Evolutionary conservation across 345 rosid genomes (phyloP).

Genomic region (Arabidopsis suecica): DNA sequence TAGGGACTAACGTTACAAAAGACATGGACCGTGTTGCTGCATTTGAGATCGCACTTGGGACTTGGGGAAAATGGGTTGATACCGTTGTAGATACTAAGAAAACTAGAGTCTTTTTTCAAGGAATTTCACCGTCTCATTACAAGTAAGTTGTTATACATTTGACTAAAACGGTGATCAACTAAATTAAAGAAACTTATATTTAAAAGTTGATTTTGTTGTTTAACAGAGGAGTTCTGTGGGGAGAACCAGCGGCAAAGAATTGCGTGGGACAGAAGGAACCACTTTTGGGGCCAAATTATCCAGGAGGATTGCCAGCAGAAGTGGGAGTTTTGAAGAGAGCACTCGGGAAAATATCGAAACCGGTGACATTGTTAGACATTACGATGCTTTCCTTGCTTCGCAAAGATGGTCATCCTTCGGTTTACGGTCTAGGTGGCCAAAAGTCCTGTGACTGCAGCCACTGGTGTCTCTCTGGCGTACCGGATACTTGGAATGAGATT

Average conservation of each 20-base stretch:
- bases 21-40: conserved; percentile 85
- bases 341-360: conserved; percentile 49
- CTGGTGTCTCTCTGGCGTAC: conserved; percentile 95
- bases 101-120: conserved; percentile 74
- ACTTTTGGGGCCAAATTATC: conserved; percentile 59
- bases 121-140: conserved; percentile 87
- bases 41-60: conserved; percentile 64
- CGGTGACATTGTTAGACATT: conserved; percentile 69
- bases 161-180: no score
- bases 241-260: conserved; percentile 59
- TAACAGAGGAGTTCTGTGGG: conserved; percentile 68
- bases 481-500: conserved; percentile 90
- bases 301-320: conserved; percentile 64
- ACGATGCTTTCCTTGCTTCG: conserved; percentile 77
- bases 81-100: conserved; percentile 57
- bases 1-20: conserved; percentile 49
- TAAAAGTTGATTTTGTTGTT: not conserved
- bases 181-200: not conserved
- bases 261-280: conserved; percentile 74
- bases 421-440: conserved; percentile 61
- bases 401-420: conserved; percentile 91
- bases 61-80: conserved; percentile 87
- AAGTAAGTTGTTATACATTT: conserved; percentile 52
- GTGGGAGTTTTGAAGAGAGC: conserved; percentile 64
- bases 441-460: conserved; percentile 74